These are phyloP conservation scores for Juglanconis sp. DNA, from an alignment of 2,329 filamentous ascomycete species.

Conservation along the genomic window DNA sequence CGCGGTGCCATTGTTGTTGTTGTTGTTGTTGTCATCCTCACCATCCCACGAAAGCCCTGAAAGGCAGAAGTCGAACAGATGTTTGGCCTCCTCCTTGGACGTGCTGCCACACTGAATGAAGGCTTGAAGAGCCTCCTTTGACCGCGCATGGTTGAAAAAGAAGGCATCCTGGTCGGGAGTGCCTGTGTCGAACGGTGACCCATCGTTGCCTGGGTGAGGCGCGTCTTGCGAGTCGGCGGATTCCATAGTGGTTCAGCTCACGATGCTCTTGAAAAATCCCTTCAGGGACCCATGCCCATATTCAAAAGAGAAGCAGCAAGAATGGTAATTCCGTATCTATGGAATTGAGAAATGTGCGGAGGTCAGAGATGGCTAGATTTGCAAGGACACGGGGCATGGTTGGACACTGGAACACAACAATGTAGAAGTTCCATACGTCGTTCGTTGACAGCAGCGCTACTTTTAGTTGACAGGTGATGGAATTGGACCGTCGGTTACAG, in stretches of 20 bases:
- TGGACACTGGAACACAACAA: too few relatives aligned
- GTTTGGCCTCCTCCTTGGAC: background rate
- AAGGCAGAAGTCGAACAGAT: background rate
- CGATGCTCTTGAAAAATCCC: background rate
- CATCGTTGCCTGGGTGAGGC: background rate
- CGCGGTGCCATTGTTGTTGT: slow-evolving; percentile 12
- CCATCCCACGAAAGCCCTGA: background rate
- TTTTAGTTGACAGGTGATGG: too few relatives aligned
- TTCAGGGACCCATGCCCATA: background rate
- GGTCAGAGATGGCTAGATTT: too few relatives aligned
- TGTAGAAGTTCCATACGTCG: too few relatives aligned
- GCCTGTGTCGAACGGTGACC: background rate
- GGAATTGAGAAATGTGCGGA: too few relatives aligned
- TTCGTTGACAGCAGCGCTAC: too few relatives aligned
- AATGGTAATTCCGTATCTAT: too few relatives aligned
- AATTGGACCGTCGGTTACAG: too few relatives aligned
- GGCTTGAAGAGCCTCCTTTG: background rate
- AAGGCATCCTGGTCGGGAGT: background rate
- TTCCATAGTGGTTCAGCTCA: background rate
- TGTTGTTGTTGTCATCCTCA: slow-evolving; percentile 14
- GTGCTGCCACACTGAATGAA: background rate
- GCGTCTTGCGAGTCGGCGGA: background rate
- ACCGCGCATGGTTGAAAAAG: background rate
- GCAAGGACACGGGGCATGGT: too few relatives aligned
- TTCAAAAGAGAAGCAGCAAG: background rate